Percentiles rank a stretch among this genome's conserved stretches.
Evolutionary conservation across 768 basidiomycete genomes (phyloP).

Genomic region (Tylopilus sp.): DNA sequence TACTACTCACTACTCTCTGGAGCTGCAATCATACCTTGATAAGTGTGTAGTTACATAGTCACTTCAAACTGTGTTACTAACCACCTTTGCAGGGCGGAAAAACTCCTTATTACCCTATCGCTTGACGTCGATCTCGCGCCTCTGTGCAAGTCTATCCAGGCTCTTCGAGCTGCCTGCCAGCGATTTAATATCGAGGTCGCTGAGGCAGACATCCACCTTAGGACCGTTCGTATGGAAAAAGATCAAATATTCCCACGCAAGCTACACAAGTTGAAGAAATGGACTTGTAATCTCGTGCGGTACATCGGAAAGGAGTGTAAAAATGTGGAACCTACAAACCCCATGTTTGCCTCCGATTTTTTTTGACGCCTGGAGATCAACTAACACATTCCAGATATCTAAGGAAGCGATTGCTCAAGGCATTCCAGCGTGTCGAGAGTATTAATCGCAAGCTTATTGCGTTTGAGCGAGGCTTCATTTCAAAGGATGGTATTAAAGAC

Average conservation of each 20-base stretch:
- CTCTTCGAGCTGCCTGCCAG: slow-evolving; percentile 49
- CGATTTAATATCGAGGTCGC: slow-evolving; percentile 58
- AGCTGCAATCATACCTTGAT: slow-evolving; percentile 58
- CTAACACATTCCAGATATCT: slow-evolving; percentile 13
- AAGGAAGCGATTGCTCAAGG: slow-evolving; percentile 45
- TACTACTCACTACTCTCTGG: slow-evolving; percentile 72
- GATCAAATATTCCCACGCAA: slow-evolving; percentile 21
- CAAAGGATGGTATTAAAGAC: slow-evolving; percentile 72
- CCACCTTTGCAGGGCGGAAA: slow-evolving; percentile 27
- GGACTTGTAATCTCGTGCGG: slow-evolving; percentile 36
- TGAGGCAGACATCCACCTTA: slow-evolving; percentile 51
- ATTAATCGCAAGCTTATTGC: slow-evolving; percentile 64
- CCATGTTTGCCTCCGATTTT: slow-evolving; percentile 12
- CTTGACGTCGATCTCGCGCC: slow-evolving; percentile 50
- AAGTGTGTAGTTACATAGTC: slow-evolving; percentile 37
- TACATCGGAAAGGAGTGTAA: slow-evolving; percentile 29
- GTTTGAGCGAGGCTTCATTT: slow-evolving; percentile 84
- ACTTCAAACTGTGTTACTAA: slow-evolving; percentile 23
- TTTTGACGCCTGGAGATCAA: not conserved
- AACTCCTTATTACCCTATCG: slow-evolving; percentile 19
- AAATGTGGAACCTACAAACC: slow-evolving; percentile 1
- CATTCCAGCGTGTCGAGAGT: slow-evolving; percentile 52
- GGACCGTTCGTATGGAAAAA: slow-evolving; percentile 40
- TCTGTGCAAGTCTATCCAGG: slow-evolving; percentile 44
- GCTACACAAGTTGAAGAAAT: slow-evolving; percentile 8